phyloP scores from a whole-genome alignment of 1,284 basidiomycete species.

The Pseudozyma pruni region DNA sequence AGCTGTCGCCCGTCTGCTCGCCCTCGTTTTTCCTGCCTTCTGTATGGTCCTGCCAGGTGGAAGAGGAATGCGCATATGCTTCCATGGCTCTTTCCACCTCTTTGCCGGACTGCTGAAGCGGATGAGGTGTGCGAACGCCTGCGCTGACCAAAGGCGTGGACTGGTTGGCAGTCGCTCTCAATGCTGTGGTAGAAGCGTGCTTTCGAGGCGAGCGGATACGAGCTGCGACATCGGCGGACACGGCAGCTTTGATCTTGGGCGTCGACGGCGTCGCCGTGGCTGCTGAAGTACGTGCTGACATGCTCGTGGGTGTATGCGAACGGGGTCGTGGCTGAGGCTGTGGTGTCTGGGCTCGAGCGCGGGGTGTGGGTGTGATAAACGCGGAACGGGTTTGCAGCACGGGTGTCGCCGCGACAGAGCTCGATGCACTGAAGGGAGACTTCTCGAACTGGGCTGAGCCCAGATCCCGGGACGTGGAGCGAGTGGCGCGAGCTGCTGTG shows the following conservation, averaged over 20 bases:
- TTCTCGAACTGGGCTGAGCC: background rate
- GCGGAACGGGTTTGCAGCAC: conserved; percentile 17
- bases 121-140: conserved; percentile 2
- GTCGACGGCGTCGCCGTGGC: conserved; percentile 6
- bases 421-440: conserved; percentile 6
- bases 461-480: conserved; percentile 17
- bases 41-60: conserved; percentile 17
- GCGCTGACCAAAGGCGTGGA: background rate
- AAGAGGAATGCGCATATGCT: conserved; percentile 23
- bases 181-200: conserved; percentile 31
- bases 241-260: conserved; percentile 44
- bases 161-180: conserved; percentile 9
- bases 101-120: conserved; percentile 10
- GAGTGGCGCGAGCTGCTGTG: conserved; percentile 4
- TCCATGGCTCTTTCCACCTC: conserved; percentile 7
- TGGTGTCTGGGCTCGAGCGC: background rate
- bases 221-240: conserved; percentile 42
- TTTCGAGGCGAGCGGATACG: conserved; percentile 37
- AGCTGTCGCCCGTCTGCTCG: conserved; percentile 40
- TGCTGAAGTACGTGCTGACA: conserved; percentile 19
- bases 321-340: conserved; percentile 16
- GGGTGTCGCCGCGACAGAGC: conserved; percentile 17
- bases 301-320: conserved; percentile 30
- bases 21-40: conserved; percentile 1
- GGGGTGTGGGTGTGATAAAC: conserved; percentile 1